A percentile compares a stretch with the other conserved stretches of the same genome.
Evolutionary conservation across 192 early-diverging fungal genomes (phyloP).

Genomic region (Backusella tarrabulga): DNA sequence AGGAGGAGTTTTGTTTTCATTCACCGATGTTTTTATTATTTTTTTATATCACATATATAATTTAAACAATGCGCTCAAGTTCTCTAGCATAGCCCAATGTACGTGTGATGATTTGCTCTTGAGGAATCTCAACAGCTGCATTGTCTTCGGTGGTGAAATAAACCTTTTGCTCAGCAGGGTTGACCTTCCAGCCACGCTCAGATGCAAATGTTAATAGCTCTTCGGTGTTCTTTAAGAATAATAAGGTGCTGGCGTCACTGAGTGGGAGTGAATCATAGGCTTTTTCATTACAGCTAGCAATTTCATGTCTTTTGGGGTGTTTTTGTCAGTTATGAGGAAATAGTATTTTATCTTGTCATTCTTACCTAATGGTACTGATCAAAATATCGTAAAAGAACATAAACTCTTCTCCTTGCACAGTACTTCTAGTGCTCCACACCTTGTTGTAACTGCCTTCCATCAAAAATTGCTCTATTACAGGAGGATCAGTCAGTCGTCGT

Average conservation of each 20-base stretch:
- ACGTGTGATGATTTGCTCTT: constrained; percentile 81
- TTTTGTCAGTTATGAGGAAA: neutral
- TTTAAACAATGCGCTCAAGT: constrained; percentile 93
- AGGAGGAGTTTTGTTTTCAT: neutral
- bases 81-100: constrained; percentile 89
- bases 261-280: constrained; percentile 85
- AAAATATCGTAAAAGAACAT: constrained; percentile 93
- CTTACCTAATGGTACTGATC: constrained; percentile 85
- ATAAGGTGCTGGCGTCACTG: constrained; percentile 85
- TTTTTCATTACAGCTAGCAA: constrained; percentile 95
- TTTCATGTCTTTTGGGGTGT: constrained; percentile 73
- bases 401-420: constrained; percentile 92
- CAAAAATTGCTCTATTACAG: constrained; percentile 77
- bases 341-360: neutral
- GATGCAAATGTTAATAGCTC: constrained; percentile 82
- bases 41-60: neutral
- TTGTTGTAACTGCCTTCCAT: constrained; percentile 99
- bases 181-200: constrained; percentile 77
- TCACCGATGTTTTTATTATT: neutral
- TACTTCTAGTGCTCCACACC: constrained; percentile 88
- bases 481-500: too few species aligned
- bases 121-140: constrained; percentile 70
- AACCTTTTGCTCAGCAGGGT: constrained; percentile 76
- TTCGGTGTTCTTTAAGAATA: constrained; percentile 76
- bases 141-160: constrained; percentile 71